phyloP scores from a whole-genome alignment of 1,139 yeast species.

The Suhomyces anneliseae region DNA sequence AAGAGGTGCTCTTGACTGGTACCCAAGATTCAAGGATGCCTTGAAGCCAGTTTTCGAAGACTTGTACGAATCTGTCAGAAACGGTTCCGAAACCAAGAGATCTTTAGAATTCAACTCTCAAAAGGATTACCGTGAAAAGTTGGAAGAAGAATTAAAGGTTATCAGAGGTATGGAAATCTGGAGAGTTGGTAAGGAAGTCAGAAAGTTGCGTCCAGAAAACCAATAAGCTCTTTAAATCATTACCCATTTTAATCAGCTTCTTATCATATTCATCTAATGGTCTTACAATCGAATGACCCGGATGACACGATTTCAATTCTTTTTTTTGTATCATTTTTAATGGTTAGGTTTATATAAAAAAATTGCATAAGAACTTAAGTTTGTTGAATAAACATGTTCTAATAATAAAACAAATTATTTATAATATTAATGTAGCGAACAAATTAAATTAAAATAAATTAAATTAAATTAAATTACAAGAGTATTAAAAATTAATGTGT shows the following conservation, averaged over 20 bases:
- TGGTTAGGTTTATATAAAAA: slow-evolving; percentile 17
- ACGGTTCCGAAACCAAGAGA: slow-evolving; percentile 97
- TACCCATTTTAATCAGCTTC: background rate
- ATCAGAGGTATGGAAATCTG: slow-evolving; percentile 99
- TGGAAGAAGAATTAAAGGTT: slow-evolving; percentile 87
- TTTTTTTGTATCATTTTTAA: slow-evolving; percentile 16
- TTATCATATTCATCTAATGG: slow-evolving; percentile 21
- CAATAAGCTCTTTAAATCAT: slow-evolving; percentile 45
- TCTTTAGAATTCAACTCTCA: slow-evolving; percentile 98
- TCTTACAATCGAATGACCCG: slow-evolving; percentile 32
- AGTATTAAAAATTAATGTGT: no score
- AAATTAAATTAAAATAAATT: no score
- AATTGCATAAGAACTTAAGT: slow-evolving; percentile 33
- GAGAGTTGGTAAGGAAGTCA: slow-evolving; percentile 99
- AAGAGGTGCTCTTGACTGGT: slow-evolving; percentile 99
- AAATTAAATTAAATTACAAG: no score
- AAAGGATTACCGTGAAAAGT: slow-evolving; percentile 95
- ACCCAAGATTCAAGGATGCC: slow-evolving; percentile 98
- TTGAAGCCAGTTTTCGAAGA: slow-evolving; percentile 97
- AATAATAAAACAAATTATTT: background rate
- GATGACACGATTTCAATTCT: slow-evolving; percentile 27
- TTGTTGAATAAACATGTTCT: slow-evolving; percentile 46
- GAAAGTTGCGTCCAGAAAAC: slow-evolving; percentile 99
- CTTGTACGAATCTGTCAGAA: slow-evolving; percentile 90
- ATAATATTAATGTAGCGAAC: background rate